Conservation (phyloP, 768 basidiomycete species). For the Coprinopsis cinerea region DNA sequence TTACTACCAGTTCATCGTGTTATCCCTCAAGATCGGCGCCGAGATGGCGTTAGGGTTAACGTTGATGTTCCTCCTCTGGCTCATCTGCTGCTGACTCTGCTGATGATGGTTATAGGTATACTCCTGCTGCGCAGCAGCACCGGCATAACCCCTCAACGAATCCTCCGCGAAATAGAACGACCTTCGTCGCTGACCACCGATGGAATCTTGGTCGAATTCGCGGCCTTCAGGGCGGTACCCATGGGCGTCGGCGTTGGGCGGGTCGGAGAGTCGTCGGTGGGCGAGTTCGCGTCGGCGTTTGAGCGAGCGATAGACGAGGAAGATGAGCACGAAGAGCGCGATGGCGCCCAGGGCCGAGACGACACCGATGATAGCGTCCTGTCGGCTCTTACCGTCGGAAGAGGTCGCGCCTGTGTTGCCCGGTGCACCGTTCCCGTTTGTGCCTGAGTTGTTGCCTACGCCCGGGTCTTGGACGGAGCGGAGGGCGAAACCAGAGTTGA, state of each 20-base stretch:
- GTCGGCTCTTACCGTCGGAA: slow-evolving; percentile 46
- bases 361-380: slow-evolving; percentile 89
- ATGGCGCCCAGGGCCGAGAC: slow-evolving; percentile 78
- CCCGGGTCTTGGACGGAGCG: slow-evolving; percentile 38
- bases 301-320: slow-evolving; percentile 64
- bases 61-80: slow-evolving; percentile 41
- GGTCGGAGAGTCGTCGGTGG: slow-evolving; percentile 69
- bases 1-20: slow-evolving; percentile 76
- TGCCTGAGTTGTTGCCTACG: slow-evolving; percentile 13
- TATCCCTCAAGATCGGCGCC: slow-evolving; percentile 72
- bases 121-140: slow-evolving; percentile 23
- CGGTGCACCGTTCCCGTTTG: slow-evolving; percentile 13
- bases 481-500: slow-evolving; percentile 65
- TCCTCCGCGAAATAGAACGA: slow-evolving; percentile 90
- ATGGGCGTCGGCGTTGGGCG: slow-evolving; percentile 26
- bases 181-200: slow-evolving; percentile 65
- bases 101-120: slow-evolving; percentile 5
- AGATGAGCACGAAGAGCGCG: slow-evolving; percentile 63
- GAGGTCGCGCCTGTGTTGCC: slow-evolving; percentile 24
- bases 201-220: slow-evolving; percentile 71
- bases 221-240: slow-evolving; percentile 58
- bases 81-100: slow-evolving; percentile 20
- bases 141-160: slow-evolving; percentile 60
- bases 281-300: slow-evolving; percentile 62
- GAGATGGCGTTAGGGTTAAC: slow-evolving; percentile 62